These are phyloP conservation scores for Aspergillus homomorphus DNA, from an alignment of 495 filamentous ascomycete genomes.

Conservation along the genomic window DNA sequence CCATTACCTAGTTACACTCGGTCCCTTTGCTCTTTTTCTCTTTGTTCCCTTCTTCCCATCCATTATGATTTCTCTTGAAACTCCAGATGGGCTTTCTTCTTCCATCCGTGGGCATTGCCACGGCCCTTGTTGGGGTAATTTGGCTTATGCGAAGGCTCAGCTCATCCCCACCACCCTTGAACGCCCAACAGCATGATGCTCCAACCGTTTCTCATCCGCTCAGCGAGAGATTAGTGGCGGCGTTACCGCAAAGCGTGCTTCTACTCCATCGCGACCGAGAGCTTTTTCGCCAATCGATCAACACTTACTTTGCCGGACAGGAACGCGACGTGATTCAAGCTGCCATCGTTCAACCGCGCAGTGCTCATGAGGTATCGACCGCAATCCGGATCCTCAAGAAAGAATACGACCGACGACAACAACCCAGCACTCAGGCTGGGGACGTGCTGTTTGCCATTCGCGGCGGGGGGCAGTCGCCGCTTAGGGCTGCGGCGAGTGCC, in stretches of 20 bases:
- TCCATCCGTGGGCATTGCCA: constrained; percentile 39
- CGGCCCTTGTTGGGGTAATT: constrained; percentile 49
- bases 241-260: constrained; percentile 1
- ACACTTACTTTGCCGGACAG: constrained; percentile 2
- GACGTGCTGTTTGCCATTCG: constrained; percentile 1
- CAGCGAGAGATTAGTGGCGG: constrained; percentile 1
- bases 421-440: not conserved
- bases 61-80: too few relatives aligned
- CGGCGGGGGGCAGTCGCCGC: constrained; percentile 3
- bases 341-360: constrained; percentile 1
- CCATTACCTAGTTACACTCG: too few relatives aligned
- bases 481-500: not conserved
- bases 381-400: not conserved
- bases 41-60: too few relatives aligned
- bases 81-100: constrained; percentile 37
- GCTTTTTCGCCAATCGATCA: not conserved
- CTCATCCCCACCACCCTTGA: not conserved
- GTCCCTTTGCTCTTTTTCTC: too few relatives aligned
- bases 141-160: not conserved
- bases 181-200: not conserved
- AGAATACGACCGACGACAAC: not conserved
- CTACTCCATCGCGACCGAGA: not conserved
- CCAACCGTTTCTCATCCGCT: not conserved
- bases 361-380: not conserved
- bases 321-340: not conserved